Evolutionary conservation across 371 early-diverging fungal genomes (phyloP), one percentile per base, ranked within the genome.

Genomic region (Funneliformis caledonium): DNA sequence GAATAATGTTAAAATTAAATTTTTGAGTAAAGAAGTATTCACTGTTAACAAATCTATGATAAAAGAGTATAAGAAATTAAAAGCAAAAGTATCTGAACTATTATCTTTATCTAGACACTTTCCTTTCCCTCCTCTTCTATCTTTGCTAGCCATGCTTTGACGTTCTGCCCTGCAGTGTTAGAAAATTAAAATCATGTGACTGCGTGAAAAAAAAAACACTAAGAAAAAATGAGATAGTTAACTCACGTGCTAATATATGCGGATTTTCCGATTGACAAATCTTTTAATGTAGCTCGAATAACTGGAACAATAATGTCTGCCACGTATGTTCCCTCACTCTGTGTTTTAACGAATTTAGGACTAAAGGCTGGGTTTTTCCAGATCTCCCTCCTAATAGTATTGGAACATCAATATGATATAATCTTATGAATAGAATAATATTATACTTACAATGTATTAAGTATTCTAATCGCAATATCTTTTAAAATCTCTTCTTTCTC

Each of bases 61-160:
- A n/a, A n/a, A n/a, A n/a, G n/a, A n/a, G n/a, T n/a, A n/a, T n/a
- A n/a, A n/a, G n/a, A n/a, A n/a, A n/a, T n/a, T n/a, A n/a, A n/a
- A n/a, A n/a, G n/a, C n/a, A n/a, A n/a, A n/a, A n/a, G n/a, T n/a
- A n/a, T n/a, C n/a, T n/a, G n/a, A n/a, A n/a, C n/a, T n/a, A n/a
- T n/a, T n/a, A n/a, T n/a, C n/a, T n/a, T n/a, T 60, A 16, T 60
- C 61, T 60, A 16, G 19, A 16, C 11, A 12, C 61, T 60, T 60
- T 60, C n/a, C n/a, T 22, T 7, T 60, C 11, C 14, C 61, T 60
- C 11, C 74, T 43, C 75, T 75, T 75, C 75, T 75, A 59, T 75
- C 33, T 75, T 75, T 75, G 37, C 59, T 75, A 56, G 75, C 75
- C 60, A 75, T 59, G 37, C 72, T 62, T 73, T 80, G 80, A n/a